Percentiles rank a stretch among this genome's conserved stretches.
Evolutionary conservation across 768 basidiomycete genomes (phyloP).

Genomic region (Cantharellus anzutake): DNA sequence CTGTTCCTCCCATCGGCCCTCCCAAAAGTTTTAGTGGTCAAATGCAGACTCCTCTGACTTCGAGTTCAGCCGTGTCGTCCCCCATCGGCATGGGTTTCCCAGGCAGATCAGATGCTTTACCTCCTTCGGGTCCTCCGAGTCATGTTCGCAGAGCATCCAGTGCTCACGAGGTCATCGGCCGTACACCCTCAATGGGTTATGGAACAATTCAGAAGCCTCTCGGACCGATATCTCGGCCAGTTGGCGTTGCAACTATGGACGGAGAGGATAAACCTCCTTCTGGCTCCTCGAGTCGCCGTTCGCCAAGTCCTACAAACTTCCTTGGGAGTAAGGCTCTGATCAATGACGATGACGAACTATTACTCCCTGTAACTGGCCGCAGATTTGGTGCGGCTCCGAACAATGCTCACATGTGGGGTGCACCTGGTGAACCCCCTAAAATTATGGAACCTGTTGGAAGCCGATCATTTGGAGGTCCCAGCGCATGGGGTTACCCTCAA

Average conservation of each 20-base stretch:
- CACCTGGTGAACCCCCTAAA: not conserved
- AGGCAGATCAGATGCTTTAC: not conserved
- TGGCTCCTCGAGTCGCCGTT: not conserved
- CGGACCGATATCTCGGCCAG: not conserved
- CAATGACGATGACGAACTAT: not conserved
- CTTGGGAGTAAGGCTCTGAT: constrained; percentile 1
- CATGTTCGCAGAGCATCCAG: not conserved
- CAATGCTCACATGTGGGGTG: not conserved
- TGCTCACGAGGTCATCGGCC: not conserved
- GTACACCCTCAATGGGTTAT: not conserved
- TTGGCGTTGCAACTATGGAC: not conserved
- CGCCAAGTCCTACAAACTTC: not conserved
- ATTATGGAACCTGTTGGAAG: not conserved
- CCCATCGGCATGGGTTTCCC: constrained; percentile 1
- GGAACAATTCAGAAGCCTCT: not conserved
- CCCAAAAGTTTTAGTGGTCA: not conserved
- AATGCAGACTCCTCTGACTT: not conserved
- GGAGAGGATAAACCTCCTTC: not conserved
- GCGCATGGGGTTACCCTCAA: not conserved
- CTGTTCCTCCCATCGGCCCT: constrained; percentile 3
- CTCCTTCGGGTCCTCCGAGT: not conserved
- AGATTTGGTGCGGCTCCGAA: not conserved
- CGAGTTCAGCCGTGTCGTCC: not conserved
- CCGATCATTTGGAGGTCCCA: not conserved
- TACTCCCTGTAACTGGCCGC: not conserved